These are phyloP conservation scores for Didymella lethalis DNA, from an alignment of 2,329 filamentous ascomycete genomes.

Conservation along the genomic window DNA sequence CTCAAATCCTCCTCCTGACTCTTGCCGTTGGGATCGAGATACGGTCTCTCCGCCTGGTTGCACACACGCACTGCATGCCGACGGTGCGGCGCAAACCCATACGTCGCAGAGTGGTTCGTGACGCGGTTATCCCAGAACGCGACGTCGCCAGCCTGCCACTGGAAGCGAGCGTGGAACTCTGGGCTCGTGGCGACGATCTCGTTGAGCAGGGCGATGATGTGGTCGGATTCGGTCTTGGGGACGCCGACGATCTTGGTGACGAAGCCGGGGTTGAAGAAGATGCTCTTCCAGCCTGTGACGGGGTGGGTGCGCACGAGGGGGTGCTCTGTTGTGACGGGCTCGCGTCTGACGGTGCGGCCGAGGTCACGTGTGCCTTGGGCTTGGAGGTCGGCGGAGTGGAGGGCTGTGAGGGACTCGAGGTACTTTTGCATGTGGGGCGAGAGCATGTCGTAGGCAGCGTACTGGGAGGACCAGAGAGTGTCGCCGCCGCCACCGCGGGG, in stretches of 20 bases:
- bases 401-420: slow-evolving; percentile 63
- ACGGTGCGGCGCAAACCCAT: slow-evolving; percentile 65
- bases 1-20: slow-evolving; percentile 64
- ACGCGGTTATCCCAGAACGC: slow-evolving; percentile 73
- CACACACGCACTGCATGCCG: slow-evolving; percentile 63
- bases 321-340: slow-evolving; percentile 63
- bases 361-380: slow-evolving; percentile 59
- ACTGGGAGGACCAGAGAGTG: slow-evolving; percentile 66
- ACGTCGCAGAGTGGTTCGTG: slow-evolving; percentile 64
- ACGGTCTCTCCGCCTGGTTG: slow-evolving; percentile 57
- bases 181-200: slow-evolving; percentile 66
- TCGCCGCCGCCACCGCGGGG: slow-evolving; percentile 64
- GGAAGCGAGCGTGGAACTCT: slow-evolving; percentile 73
- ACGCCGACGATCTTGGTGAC: slow-evolving; percentile 66
- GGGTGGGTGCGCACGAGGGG: slow-evolving; percentile 67
- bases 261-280: slow-evolving; percentile 68
- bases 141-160: slow-evolving; percentile 70
- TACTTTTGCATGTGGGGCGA: slow-evolving; percentile 65
- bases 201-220: slow-evolving; percentile 61
- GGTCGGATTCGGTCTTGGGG: slow-evolving; percentile 63
- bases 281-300: slow-evolving; percentile 67
- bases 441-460: slow-evolving; percentile 66
- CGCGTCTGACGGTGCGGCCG: slow-evolving; percentile 61
- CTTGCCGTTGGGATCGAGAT: slow-evolving; percentile 55
- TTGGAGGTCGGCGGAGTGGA: slow-evolving; percentile 64